phyloP scores from a whole-genome alignment of 768 basidiomycete species.

The Pleurotus tuoliensis region DNA sequence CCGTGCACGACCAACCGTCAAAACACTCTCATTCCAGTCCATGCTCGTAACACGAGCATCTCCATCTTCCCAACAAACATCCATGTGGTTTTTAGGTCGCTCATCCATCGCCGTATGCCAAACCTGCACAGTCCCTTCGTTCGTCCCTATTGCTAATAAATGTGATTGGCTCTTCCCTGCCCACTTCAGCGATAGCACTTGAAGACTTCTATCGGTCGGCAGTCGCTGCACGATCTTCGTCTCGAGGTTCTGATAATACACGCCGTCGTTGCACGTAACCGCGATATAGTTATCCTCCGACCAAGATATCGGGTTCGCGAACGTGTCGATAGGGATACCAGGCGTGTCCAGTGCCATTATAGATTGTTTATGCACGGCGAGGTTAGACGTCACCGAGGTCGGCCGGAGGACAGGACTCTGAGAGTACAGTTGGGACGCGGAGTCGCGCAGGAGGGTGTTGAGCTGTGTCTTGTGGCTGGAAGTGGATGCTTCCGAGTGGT shows the following conservation, averaged over 20 bases:
- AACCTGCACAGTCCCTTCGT: slow-evolving; percentile 44
- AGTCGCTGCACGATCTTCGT: slow-evolving; percentile 50
- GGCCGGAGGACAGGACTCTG: slow-evolving; percentile 20
- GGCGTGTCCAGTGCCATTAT: slow-evolving; percentile 62
- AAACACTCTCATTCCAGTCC: slow-evolving; percentile 56
- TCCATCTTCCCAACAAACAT: slow-evolving; percentile 34
- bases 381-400: slow-evolving; percentile 56
- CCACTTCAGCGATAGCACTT: slow-evolving; percentile 38
- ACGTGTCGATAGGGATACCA: slow-evolving; percentile 49
- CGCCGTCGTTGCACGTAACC: slow-evolving; percentile 54
- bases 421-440: slow-evolving; percentile 47
- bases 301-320: slow-evolving; percentile 61
- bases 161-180: slow-evolving; percentile 34
- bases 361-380: slow-evolving; percentile 51
- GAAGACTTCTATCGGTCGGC: slow-evolving; percentile 19
- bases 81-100: slow-evolving; percentile 26
- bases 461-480: slow-evolving; percentile 33
- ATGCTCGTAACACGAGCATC: slow-evolving; percentile 26
- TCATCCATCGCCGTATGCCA: slow-evolving; percentile 43
- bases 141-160: slow-evolving; percentile 50
- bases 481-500: slow-evolving; percentile 30
- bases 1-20: slow-evolving; percentile 60
- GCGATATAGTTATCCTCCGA: slow-evolving; percentile 56
- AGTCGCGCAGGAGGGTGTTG: slow-evolving; percentile 45
- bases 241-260: slow-evolving; percentile 61